Conservation (phyloP, 306 rosid species). For the Arachis stenosperma region DNA sequence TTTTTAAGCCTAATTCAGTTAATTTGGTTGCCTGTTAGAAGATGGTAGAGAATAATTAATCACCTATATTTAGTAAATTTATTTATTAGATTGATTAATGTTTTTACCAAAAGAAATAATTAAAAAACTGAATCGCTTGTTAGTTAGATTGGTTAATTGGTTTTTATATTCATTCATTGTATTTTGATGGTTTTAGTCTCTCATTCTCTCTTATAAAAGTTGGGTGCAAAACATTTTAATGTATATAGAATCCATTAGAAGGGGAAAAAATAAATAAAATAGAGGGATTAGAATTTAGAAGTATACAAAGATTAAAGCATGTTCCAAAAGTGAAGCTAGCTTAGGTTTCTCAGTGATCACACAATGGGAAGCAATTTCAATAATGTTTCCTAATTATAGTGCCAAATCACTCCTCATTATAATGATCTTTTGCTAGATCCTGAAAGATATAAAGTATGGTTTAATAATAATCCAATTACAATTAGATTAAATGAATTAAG, state of each 20-base stretch:
- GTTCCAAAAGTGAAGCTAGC: slow-evolving; percentile 19
- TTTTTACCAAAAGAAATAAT: background rate
- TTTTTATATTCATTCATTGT: background rate
- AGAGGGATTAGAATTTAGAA: slow-evolving; percentile 6
- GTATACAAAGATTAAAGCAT: slow-evolving; percentile 18
- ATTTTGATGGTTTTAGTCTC: slow-evolving; percentile 11
- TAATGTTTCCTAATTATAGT: slow-evolving; percentile 3
- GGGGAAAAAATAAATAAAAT: slow-evolving; percentile 2
- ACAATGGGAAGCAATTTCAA: slow-evolving; percentile 33
- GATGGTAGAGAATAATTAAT: slow-evolving; percentile 11
- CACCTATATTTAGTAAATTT: background rate
- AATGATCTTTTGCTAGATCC: slow-evolving; percentile 17
- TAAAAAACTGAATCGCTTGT: too few relatives aligned
- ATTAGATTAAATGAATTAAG: background rate
- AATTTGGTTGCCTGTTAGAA: slow-evolving; percentile 16
- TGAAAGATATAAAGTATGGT: background rate
- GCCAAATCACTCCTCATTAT: slow-evolving; percentile 8
- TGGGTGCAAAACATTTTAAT: too few relatives aligned
- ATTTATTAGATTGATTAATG: background rate
- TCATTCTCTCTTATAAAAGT: background rate
- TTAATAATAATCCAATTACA: slow-evolving; percentile 9
- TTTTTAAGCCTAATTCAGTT: slow-evolving; percentile 15
- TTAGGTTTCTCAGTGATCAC: slow-evolving; percentile 14
- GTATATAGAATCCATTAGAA: background rate
- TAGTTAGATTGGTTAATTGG: too few relatives aligned